phyloP scores from a whole-genome alignment of 345 rosid species.

The Bruguiera sexangula region DNA sequence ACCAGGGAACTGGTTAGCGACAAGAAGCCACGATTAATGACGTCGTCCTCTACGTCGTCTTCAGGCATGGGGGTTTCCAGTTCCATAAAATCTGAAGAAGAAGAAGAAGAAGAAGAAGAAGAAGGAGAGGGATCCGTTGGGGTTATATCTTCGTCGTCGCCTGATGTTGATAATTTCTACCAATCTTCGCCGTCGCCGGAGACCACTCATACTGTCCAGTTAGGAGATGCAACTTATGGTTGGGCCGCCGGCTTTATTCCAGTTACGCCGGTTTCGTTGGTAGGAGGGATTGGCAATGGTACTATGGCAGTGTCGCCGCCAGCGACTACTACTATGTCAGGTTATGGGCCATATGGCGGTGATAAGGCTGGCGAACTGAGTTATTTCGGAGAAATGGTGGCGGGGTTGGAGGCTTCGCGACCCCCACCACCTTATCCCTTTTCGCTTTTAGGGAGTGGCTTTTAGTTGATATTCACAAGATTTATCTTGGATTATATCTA shows the following conservation, averaged over 20 bases:
- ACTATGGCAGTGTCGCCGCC: slow-evolving; percentile 17
- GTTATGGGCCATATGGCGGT: slow-evolving; percentile 12
- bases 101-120: slow-evolving; percentile 43
- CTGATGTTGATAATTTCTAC: slow-evolving; percentile 20
- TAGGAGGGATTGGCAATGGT: slow-evolving; percentile 7
- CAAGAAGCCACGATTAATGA: slow-evolving; percentile 52
- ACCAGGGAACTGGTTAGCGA: slow-evolving; percentile 25
- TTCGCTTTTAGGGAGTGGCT: slow-evolving; percentile 70
- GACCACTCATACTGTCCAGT: slow-evolving; percentile 25
- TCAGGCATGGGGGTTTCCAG: slow-evolving; percentile 43
- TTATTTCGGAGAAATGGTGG: slow-evolving; percentile 41
- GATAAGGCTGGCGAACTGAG: slow-evolving; percentile 25
- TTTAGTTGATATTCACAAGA: slow-evolving; percentile 40
- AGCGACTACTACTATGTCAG: slow-evolving; percentile 20
- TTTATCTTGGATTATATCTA: slow-evolving; percentile 26
- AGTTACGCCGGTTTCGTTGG: neutral
- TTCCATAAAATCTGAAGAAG: slow-evolving; percentile 57
- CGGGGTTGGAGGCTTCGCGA: slow-evolving; percentile 37
- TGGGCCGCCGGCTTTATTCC: neutral
- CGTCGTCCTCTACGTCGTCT: slow-evolving; percentile 31
- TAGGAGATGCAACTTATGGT: slow-evolving; percentile 14
- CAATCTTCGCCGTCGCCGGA: slow-evolving; percentile 41
- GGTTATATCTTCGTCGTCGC: slow-evolving; percentile 33
- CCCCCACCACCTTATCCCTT: slow-evolving; percentile 74
- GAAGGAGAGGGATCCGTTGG: slow-evolving; percentile 30